Evolutionary conservation across 148 eudicot species (phyloP).

Genomic region (Chenopodium berlandieri): DNA sequence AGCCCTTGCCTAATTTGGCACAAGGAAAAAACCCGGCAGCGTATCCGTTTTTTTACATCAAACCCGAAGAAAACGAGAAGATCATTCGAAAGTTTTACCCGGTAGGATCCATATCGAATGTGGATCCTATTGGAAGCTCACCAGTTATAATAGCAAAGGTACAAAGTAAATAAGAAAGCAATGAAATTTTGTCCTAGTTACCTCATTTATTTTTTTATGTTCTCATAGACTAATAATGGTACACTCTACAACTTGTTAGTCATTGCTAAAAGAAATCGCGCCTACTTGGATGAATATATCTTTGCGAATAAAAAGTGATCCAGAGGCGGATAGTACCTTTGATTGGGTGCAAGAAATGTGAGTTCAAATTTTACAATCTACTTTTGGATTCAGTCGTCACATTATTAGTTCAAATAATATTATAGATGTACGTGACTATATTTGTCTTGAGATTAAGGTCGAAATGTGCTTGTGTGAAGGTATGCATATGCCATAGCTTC

Average conservation of each 20-base stretch:
- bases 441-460: background rate
- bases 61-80: constrained; percentile 34
- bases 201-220: background rate
- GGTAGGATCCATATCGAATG: constrained; percentile 32
- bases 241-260: constrained; percentile 22
- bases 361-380: constrained; percentile 2
- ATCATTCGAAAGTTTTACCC: constrained; percentile 44
- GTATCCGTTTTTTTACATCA: constrained; percentile 47
- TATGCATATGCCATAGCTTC: constrained; percentile 53
- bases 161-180: background rate
- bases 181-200: background rate
- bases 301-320: constrained; percentile 58
- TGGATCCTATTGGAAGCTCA: constrained; percentile 52
- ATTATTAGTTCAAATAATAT: too few species aligned
- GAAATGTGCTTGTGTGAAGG: constrained; percentile 24
- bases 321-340: constrained; percentile 53
- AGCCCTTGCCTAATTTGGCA: constrained; percentile 44
- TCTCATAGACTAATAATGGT: background rate
- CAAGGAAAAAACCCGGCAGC: constrained; percentile 34
- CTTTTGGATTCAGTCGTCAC: background rate
- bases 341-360: constrained; percentile 51
- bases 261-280: constrained; percentile 46
- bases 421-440: too few species aligned
- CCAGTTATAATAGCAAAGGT: constrained; percentile 46
- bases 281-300: constrained; percentile 77